Percentiles rank a stretch among this genome's conserved stretches.
Conservation (phyloP, 192 early-diverging fungal species). For the Irineochytrium annulatum region DNA sequence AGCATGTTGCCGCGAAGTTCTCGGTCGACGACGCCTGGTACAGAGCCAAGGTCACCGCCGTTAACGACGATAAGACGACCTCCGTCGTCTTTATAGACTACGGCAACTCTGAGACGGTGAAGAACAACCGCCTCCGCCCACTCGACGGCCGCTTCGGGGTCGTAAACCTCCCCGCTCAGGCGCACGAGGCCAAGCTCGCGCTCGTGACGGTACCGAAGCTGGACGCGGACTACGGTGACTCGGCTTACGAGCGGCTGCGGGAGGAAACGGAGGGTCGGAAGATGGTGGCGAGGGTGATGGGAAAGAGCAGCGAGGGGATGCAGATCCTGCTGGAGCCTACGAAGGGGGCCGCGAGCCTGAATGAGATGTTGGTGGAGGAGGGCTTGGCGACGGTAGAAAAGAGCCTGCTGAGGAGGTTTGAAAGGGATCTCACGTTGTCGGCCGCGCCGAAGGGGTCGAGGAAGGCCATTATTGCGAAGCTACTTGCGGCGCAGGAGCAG, state of each 20-base stretch:
- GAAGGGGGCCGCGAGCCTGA: constrained; percentile 22
- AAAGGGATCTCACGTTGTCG: constrained; percentile 30
- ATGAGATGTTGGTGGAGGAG: constrained; percentile 39
- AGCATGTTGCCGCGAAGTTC: constrained; percentile 79
- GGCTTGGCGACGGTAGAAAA: constrained; percentile 37
- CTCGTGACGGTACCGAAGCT: constrained; percentile 63
- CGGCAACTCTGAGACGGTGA: constrained; percentile 85
- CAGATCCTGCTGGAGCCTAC: constrained; percentile 36
- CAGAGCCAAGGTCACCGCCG: constrained; percentile 74
- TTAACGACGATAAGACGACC: constrained; percentile 55
- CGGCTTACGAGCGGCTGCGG: constrained; percentile 67
- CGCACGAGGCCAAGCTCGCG: constrained; percentile 80
- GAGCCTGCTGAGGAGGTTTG: constrained; percentile 33
- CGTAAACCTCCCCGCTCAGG: constrained; percentile 58
- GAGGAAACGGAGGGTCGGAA: constrained; percentile 51
- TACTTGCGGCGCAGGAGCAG: constrained; percentile 60
- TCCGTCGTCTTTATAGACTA: constrained; percentile 89
- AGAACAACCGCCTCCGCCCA: constrained; percentile 65
- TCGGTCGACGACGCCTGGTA: constrained; percentile 86
- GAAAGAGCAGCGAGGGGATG: constrained; percentile 16
- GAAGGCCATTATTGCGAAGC: constrained; percentile 51
- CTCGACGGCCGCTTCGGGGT: constrained; percentile 66
- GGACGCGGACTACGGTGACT: constrained; percentile 72
- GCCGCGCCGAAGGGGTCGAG: constrained; percentile 38
- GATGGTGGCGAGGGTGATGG: constrained; percentile 38